Evolutionary conservation across 352 stramenopile genomes (phyloP).

Genomic region (Globisporangium alternatum): DNA sequence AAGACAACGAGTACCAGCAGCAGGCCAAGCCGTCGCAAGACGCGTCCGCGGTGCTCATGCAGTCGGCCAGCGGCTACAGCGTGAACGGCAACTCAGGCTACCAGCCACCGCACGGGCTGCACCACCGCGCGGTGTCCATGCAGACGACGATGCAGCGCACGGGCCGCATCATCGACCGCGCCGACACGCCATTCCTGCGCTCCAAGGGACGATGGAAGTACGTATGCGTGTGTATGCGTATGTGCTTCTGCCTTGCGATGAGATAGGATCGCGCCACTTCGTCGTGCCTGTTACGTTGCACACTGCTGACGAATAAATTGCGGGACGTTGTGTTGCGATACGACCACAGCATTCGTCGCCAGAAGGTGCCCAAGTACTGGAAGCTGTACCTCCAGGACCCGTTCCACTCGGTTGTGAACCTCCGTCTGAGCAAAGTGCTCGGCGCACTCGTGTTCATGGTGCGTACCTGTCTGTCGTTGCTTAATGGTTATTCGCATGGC

Average conservation of each 20-base stretch:
- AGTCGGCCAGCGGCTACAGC: constrained; percentile 20
- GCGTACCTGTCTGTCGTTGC: constrained; percentile 11
- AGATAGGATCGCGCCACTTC: neutral
- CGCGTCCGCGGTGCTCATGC: constrained; percentile 8
- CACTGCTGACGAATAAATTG: neutral
- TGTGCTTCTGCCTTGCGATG: neutral
- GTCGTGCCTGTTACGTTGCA: neutral
- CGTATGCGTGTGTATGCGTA: constrained; percentile 17
- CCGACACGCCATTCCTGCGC: constrained; percentile 57
- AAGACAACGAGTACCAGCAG: constrained; percentile 21
- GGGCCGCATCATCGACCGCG: constrained; percentile 70
- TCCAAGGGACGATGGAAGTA: constrained; percentile 82
- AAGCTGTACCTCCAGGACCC: constrained; percentile 82
- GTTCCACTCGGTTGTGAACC: constrained; percentile 82
- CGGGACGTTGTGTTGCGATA: constrained; percentile 2
- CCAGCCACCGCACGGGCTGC: constrained; percentile 12
- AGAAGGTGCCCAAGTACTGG: constrained; percentile 80
- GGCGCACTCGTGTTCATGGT: constrained; percentile 34
- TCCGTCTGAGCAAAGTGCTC: constrained; percentile 79
- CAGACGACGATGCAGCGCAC: constrained; percentile 23
- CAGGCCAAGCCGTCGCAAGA: constrained; percentile 14
- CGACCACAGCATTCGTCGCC: constrained; percentile 56
- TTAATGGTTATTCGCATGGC: too few relatives aligned
- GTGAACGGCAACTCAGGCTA: constrained; percentile 13
- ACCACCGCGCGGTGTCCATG: constrained; percentile 15